phyloP scores from a whole-genome alignment of 768 basidiomycete species.

The Termitomyces heimii region DNA sequence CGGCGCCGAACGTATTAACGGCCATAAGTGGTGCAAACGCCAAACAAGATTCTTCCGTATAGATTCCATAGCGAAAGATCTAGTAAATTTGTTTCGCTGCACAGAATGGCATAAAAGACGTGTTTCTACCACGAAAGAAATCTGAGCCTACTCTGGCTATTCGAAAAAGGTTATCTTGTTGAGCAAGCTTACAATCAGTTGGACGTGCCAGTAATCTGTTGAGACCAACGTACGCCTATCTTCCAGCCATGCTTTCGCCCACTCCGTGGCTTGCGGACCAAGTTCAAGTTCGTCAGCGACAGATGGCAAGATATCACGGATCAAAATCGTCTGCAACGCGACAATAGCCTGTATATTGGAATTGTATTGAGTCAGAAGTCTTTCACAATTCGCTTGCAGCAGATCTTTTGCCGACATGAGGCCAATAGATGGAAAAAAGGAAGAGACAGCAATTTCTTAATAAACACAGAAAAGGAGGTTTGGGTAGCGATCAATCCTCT shows the following conservation, averaged over 20 bases:
- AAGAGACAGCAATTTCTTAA: not conserved
- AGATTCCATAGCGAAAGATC: conserved; percentile 56
- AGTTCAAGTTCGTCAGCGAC: conserved; percentile 54
- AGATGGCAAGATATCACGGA: conserved; percentile 53
- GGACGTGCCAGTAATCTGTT: conserved; percentile 1
- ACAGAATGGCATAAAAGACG: conserved; percentile 6
- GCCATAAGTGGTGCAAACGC: conserved; percentile 45
- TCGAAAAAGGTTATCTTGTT: conserved; percentile 52
- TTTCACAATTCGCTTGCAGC: conserved; percentile 40
- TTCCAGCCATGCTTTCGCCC: conserved; percentile 56
- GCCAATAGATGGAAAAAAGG: not conserved
- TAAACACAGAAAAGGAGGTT: no score
- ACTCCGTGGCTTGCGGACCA: conserved; percentile 35
- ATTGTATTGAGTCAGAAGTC: conserved; percentile 44
- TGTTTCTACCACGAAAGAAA: conserved; percentile 7
- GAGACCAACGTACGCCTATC: conserved; percentile 50
- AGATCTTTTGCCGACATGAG: conserved; percentile 24
- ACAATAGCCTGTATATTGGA: conserved; percentile 39
- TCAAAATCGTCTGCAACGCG: conserved; percentile 44
- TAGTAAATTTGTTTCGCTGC: conserved; percentile 64
- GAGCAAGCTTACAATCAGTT: conserved; percentile 7
- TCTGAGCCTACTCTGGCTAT: conserved; percentile 48
- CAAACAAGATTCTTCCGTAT: conserved; percentile 49
- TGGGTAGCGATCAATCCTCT: not conserved
- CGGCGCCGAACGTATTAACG: conserved; percentile 19